These are phyloP conservation scores for Colletotrichum destructivum DNA, from an alignment of 2,329 filamentous ascomycete species.

Conservation along the genomic window DNA sequence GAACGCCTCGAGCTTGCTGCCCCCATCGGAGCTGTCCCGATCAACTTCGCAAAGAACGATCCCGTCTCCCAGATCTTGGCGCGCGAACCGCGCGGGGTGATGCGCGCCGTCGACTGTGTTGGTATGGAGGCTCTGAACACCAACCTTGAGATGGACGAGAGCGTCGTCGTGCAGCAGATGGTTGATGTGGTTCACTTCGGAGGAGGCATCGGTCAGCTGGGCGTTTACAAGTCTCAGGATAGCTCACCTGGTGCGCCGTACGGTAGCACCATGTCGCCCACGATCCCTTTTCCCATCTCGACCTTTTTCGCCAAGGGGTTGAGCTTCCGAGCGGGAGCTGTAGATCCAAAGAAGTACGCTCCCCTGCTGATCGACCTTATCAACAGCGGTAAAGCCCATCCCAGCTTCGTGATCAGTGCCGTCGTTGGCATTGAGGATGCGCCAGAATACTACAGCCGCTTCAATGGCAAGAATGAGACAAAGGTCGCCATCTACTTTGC, in stretches of 20 bases:
- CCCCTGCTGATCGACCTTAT: slow-evolving; percentile 43
- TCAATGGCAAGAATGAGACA: slow-evolving; percentile 44
- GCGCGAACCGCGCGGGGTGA: slow-evolving; percentile 38
- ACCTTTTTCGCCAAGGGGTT: slow-evolving; percentile 43
- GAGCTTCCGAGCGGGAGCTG: slow-evolving; percentile 32
- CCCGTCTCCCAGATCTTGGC: slow-evolving; percentile 43
- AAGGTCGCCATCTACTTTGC: slow-evolving; percentile 43
- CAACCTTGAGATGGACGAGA: slow-evolving; percentile 36
- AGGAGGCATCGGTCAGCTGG: slow-evolving; percentile 46
- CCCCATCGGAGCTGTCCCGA: slow-evolving; percentile 43
- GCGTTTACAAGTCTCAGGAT: slow-evolving; percentile 42
- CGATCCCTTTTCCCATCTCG: slow-evolving; percentile 43
- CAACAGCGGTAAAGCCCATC: slow-evolving; percentile 45
- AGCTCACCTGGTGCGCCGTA: slow-evolving; percentile 40
- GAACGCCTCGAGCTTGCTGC: slow-evolving; percentile 43
- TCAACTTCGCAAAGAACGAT: slow-evolving; percentile 42
- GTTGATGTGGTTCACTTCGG: slow-evolving; percentile 37
- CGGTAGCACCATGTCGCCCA: slow-evolving; percentile 27
- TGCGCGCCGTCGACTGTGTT: slow-evolving; percentile 43
- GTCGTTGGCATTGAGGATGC: slow-evolving; percentile 49
- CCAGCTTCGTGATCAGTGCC: slow-evolving; percentile 48
- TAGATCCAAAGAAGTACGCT: slow-evolving; percentile 18
- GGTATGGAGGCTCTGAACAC: slow-evolving; percentile 43
- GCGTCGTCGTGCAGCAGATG: slow-evolving; percentile 42
- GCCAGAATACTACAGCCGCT: slow-evolving; percentile 47